Conservation (phyloP, 2,329 filamentous ascomycete species). For the Alternaria solani region DNA sequence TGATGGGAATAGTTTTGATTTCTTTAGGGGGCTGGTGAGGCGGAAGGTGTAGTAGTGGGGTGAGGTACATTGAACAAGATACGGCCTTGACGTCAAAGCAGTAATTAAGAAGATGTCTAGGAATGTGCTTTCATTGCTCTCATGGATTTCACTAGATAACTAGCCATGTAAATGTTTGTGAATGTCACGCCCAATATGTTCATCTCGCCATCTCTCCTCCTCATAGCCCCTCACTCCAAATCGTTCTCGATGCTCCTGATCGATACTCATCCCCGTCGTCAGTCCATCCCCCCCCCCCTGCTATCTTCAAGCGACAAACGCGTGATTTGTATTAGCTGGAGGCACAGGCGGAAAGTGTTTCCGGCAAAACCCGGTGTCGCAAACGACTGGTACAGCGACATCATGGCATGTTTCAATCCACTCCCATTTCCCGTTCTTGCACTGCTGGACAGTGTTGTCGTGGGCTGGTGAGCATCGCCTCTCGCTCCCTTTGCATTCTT, state of each 20-base stretch:
- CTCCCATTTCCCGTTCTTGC: background rate
- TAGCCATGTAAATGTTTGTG: background rate
- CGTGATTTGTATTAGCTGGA: background rate
- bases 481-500: background rate
- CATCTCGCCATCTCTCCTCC: background rate
- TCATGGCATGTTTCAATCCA: background rate
- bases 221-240: background rate
- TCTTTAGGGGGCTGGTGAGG: conserved; percentile 86
- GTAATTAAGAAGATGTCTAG: too few relatives aligned
- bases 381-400: background rate
- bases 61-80: too few relatives aligned
- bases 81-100: too few relatives aligned
- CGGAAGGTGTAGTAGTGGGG: conserved; percentile 68
- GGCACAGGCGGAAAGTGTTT: background rate
- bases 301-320: accelerated
- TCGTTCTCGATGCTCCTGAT: too few relatives aligned
- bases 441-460: background rate
- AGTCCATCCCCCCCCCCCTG: accelerated
- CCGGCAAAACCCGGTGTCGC: background rate
- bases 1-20: conserved; percentile 98
- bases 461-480: background rate
- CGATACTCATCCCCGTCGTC: accelerated
- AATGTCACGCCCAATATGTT: accelerated
- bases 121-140: too few relatives aligned
- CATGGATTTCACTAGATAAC: background rate